Evolutionary conservation across 352 stramenopile species (phyloP), one percentile per base, ranked within the genome.

Genomic region (Pythium diclinum): DNA sequence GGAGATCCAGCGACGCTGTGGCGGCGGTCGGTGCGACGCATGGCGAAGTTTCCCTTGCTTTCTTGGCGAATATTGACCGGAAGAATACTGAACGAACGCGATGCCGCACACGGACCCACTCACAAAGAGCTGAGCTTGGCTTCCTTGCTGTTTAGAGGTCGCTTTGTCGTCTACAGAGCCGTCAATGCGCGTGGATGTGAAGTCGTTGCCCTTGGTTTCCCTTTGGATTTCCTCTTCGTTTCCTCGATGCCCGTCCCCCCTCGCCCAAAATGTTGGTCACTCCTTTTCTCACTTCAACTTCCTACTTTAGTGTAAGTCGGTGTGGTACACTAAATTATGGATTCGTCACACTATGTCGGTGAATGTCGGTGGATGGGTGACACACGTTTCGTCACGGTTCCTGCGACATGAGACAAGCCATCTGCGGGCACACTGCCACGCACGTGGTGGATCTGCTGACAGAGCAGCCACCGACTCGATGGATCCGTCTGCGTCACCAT

Each of bases 231-330:
- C 44, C 36, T 30, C 19, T 51, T 21, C 17, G 48, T 23, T 53
- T 30, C 21, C 23, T 34, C 16, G 34, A 47, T 23, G 21, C 16
- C 52, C n/a, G n/a, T n/a, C n/a, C n/a, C 30, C 51, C 47, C 3
- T 33, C 47, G 47, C 47, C 21, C 19, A 44, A 44, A 28, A 53
- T 23, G 40, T 6, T 6, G 30, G 28, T 56, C 30, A 42, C 19
- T 42, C 56, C 63, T 33, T 64, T 33, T 69, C 56, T 32, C 63
- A 69, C 63, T 69, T 69, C 63, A 69, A 69, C 63, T 61, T 69
- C 63, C 63, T 42, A 63, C 54, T 60, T 56, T 59, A 48, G 56
- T 64, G 56, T 28, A 3, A 28, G 25, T 28, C 25, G 25, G 25
- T 28, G 25, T 28, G 25, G 25, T 28, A 28, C 25, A 28, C 25